These are phyloP conservation scores for Termitomyces sp. DNA, from an alignment of 768 basidiomycete genomes.

Conservation along the genomic window DNA sequence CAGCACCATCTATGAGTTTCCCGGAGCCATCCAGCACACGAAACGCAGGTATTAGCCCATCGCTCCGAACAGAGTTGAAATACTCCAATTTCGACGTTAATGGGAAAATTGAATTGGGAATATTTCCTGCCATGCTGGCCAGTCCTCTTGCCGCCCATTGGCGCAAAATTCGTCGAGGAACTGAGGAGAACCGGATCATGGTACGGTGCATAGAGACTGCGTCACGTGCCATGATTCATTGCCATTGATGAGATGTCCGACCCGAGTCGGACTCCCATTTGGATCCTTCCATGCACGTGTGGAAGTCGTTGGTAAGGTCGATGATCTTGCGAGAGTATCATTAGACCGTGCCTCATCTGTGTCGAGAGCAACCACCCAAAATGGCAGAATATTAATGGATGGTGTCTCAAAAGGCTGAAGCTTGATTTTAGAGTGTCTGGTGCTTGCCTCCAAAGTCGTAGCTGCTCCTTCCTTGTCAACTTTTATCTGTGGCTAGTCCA, in stretches of 20 bases:
- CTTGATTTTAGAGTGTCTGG: not conserved
- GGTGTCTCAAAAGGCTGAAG: too few relatives aligned
- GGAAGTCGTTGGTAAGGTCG: not conserved
- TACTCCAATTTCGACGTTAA: slow-evolving; percentile 68
- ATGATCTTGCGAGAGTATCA: not conserved
- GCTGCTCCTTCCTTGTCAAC: slow-evolving; percentile 15
- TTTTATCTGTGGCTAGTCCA: slow-evolving; percentile 31
- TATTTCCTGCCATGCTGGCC: slow-evolving; percentile 17
- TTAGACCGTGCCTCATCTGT: not conserved
- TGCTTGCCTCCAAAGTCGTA: not conserved
- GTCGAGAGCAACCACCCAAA: not conserved
- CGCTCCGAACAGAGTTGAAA: slow-evolving; percentile 70
- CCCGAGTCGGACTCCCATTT: not conserved
- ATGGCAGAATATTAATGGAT: not conserved
- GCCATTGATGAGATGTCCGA: not conserved
- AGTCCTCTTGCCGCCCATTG: slow-evolving; percentile 13
- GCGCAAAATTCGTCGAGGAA: slow-evolving; percentile 15
- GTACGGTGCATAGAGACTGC: slow-evolving; percentile 12
- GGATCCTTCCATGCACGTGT: too few relatives aligned
- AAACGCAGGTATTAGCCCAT: slow-evolving; percentile 75
- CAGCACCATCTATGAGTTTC: slow-evolving; percentile 62
- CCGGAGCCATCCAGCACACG: slow-evolving; percentile 82
- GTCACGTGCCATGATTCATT: slow-evolving; percentile 15
- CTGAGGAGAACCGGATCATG: slow-evolving; percentile 21
- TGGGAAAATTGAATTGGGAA: slow-evolving; percentile 48